phyloP scores from a whole-genome alignment of 1,284 basidiomycete species.

The Melampsora allii-populina region DNA sequence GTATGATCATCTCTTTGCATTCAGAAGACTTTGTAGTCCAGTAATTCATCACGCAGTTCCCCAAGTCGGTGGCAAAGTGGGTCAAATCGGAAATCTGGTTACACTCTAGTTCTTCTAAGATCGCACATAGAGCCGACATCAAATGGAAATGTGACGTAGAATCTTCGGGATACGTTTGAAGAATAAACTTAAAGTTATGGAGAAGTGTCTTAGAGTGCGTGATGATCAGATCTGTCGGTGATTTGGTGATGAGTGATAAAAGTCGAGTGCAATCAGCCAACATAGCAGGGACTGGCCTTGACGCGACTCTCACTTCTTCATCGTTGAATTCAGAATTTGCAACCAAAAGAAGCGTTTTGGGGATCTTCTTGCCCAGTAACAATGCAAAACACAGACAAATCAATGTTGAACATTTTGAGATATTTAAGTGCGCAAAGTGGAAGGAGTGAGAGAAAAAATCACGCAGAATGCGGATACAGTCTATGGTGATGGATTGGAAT shows the following conservation, averaged over 20 bases:
- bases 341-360: slow-evolving; percentile 1
- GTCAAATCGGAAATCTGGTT: slow-evolving; percentile 25
- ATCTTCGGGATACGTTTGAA: slow-evolving; percentile 26
- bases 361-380: slow-evolving; percentile 34
- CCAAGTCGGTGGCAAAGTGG: slow-evolving; percentile 17
- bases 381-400: slow-evolving; percentile 35
- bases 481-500: slow-evolving; percentile 10
- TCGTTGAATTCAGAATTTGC: slow-evolving; percentile 17
- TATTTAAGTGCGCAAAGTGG: slow-evolving; percentile 25
- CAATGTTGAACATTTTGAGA: slow-evolving; percentile 10
- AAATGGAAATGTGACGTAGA: slow-evolving; percentile 40
- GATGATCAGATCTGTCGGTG: slow-evolving; percentile 10
- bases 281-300: background rate
- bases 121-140: slow-evolving; percentile 14
- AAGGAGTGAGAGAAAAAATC: slow-evolving; percentile 30
- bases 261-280: background rate
- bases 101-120: slow-evolving; percentile 36
- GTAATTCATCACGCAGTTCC: slow-evolving; percentile 7
- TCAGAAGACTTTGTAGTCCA: slow-evolving; percentile 31
- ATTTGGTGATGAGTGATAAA: background rate
- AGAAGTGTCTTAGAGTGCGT: slow-evolving; percentile 28
- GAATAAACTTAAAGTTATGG: slow-evolving; percentile 10
- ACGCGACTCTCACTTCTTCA: background rate
- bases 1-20: slow-evolving; percentile 28
- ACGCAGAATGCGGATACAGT: slow-evolving; percentile 40